Conservation (phyloP, 371 early-diverging fungal genomes). For the Mortierella sp. region DNA sequence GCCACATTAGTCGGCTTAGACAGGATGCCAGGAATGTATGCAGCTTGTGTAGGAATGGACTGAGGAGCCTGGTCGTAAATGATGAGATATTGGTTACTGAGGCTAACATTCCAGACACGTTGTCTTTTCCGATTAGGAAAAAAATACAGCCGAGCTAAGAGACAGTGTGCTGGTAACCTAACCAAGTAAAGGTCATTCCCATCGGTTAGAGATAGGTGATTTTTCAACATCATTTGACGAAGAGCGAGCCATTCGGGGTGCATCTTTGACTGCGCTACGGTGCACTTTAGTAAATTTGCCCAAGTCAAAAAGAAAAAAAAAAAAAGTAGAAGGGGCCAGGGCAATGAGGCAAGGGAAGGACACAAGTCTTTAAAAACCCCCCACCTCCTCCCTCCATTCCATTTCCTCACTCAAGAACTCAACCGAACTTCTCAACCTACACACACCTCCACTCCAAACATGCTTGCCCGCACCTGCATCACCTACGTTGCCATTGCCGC, state of each 20-base stretch:
- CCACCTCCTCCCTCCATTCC: constrained; percentile 5
- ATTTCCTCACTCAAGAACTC: constrained; percentile 9
- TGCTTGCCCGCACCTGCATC: constrained; percentile 13
- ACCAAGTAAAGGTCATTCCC: constrained; percentile 7
- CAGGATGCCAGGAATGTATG: constrained; percentile 1
- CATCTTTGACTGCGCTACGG: constrained; percentile 2
- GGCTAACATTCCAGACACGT: constrained; percentile 5
- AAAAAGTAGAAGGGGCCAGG: constrained; percentile 5
- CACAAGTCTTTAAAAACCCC: constrained; percentile 8
- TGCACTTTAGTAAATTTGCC: neutral
- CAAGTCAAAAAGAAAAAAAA: constrained; percentile 3
- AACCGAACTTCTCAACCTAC: constrained; percentile 11
- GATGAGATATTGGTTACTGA: constrained; percentile 8
- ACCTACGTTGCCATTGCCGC: constrained; percentile 16
- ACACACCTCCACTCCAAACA: constrained; percentile 11
- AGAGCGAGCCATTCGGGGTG: constrained; percentile 1
- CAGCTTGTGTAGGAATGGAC: constrained; percentile 7
- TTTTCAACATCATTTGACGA: constrained; percentile 8
- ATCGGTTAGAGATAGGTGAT: neutral
- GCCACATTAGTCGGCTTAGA: constrained; percentile 2
- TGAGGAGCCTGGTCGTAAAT: constrained; percentile 3
- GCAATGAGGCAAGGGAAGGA: constrained; percentile 7
- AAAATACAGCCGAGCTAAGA: constrained; percentile 3
- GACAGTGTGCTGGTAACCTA: constrained; percentile 5
- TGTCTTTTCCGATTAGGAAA: constrained; percentile 6